Conservation (phyloP, 495 filamentous ascomycete genomes). For the Cercophora sp. region DNA sequence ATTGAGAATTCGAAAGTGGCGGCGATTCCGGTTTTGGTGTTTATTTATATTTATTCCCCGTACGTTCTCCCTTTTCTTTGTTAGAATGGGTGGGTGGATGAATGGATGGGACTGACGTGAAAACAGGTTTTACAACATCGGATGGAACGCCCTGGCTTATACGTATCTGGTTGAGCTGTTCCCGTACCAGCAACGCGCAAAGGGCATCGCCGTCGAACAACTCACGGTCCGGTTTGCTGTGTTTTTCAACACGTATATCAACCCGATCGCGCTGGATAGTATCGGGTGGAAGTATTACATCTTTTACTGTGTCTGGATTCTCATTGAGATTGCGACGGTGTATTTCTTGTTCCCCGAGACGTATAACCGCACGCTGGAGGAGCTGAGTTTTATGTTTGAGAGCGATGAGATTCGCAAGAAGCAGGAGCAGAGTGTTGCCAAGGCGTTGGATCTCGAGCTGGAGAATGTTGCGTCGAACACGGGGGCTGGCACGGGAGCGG, state of each 20-base stretch:
- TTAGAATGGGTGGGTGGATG: too few species aligned
- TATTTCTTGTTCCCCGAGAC: conserved; percentile 62
- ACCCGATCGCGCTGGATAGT: conserved; percentile 54
- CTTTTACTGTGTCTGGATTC: conserved; percentile 58
- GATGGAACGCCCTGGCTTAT: conserved; percentile 59
- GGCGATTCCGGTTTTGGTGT: conserved; percentile 52
- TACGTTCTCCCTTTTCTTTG: too few species aligned
- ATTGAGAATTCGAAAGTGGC: conserved; percentile 35
- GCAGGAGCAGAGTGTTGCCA: conserved; percentile 31
- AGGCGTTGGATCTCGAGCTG: conserved; percentile 33
- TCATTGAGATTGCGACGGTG: conserved; percentile 52
- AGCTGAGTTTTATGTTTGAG: conserved; percentile 42
- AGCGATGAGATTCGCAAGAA: conserved; percentile 34
- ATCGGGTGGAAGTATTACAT: conserved; percentile 62
- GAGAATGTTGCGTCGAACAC: conserved; percentile 4
- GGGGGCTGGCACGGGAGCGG: neutral
- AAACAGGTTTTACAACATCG: conserved; percentile 55
- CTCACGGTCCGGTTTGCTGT: conserved; percentile 51
- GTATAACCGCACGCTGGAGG: conserved; percentile 47
- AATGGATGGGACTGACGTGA: too few species aligned
- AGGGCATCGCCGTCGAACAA: conserved; percentile 57
- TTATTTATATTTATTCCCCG: conserved; percentile 56
- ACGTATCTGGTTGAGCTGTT: conserved; percentile 59
- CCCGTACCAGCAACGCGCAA: conserved; percentile 53
- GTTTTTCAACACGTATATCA: conserved; percentile 57